These are phyloP conservation scores for Coemansia asiatica DNA, from an alignment of 192 early-diverging fungal species.

Conservation along the genomic window DNA sequence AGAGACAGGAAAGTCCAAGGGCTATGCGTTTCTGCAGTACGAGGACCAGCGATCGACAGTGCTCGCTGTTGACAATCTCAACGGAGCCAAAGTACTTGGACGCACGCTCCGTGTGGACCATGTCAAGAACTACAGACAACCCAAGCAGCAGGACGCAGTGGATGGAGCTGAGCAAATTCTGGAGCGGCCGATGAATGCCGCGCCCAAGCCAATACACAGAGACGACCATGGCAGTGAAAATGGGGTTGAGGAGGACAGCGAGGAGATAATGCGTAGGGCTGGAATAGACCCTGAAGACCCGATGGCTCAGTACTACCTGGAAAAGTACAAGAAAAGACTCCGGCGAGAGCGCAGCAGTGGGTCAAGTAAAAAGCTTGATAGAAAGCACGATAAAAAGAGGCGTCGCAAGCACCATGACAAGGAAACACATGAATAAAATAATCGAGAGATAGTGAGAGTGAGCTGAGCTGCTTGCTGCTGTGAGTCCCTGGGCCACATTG, in stretches of 20 bases:
- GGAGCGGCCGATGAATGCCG: slow-evolving; percentile 56
- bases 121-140: slow-evolving; percentile 63
- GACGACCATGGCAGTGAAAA: neutral
- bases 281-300: slow-evolving; percentile 70
- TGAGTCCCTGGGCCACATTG: too few relatives aligned
- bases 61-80: slow-evolving; percentile 94
- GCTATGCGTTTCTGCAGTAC: slow-evolving; percentile 87
- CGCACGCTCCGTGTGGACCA: slow-evolving; percentile 77
- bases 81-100: slow-evolving; percentile 63
- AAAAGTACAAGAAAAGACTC: slow-evolving; percentile 61
- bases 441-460: slow-evolving; percentile 2
- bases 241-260: slow-evolving; percentile 30
- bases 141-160: slow-evolving; percentile 59
- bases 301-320: slow-evolving; percentile 69
- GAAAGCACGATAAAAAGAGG: slow-evolving; percentile 26
- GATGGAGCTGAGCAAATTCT: slow-evolving; percentile 31
- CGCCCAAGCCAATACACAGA: slow-evolving; percentile 46
- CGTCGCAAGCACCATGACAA: slow-evolving; percentile 10
- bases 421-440: neutral
- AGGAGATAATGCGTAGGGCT: slow-evolving; percentile 48
- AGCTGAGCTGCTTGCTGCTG: neutral
- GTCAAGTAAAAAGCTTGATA: slow-evolving; percentile 27
- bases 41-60: slow-evolving; percentile 90
- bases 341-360: slow-evolving; percentile 46
- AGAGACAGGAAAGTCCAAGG: slow-evolving; percentile 82